Conservation (phyloP, 345 rosid genomes). For the Mangifera indica region DNA sequence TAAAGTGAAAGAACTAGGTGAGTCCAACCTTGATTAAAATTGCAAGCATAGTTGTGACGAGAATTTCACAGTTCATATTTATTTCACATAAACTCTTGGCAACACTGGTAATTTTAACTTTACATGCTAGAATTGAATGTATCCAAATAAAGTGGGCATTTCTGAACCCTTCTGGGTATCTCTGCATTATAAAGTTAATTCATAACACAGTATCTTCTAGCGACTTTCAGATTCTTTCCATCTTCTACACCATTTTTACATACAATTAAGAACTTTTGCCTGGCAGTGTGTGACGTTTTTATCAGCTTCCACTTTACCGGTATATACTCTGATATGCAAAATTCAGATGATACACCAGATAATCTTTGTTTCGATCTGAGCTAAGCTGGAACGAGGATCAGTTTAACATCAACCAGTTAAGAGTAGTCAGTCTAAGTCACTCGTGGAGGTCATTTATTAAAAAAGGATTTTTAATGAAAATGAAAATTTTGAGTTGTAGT, state of each 20-base stretch:
- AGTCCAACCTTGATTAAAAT: background rate
- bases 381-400: no score
- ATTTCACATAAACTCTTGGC: background rate
- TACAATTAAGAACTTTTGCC: slow-evolving; percentile 10
- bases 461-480: no score
- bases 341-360: background rate
- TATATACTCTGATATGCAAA: slow-evolving; percentile 25
- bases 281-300: background rate
- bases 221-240: background rate
- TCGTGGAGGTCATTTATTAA: no score
- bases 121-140: slow-evolving; percentile 15
- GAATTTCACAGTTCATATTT: background rate
- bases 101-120: slow-evolving; percentile 7
- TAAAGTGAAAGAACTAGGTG: background rate
- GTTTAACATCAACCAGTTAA: no score
- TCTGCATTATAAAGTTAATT: slow-evolving; percentile 10
- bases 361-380: no score
- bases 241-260: slow-evolving; percentile 14
- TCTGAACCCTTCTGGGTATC: slow-evolving; percentile 15
- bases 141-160: slow-evolving; percentile 19
- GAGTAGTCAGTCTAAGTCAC: no score
- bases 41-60: background rate
- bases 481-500: no score
- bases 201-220: slow-evolving; percentile 17
- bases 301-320: background rate